Conservation (phyloP, 352 stramenopile species). For the Discostella stelligera region DNA sequence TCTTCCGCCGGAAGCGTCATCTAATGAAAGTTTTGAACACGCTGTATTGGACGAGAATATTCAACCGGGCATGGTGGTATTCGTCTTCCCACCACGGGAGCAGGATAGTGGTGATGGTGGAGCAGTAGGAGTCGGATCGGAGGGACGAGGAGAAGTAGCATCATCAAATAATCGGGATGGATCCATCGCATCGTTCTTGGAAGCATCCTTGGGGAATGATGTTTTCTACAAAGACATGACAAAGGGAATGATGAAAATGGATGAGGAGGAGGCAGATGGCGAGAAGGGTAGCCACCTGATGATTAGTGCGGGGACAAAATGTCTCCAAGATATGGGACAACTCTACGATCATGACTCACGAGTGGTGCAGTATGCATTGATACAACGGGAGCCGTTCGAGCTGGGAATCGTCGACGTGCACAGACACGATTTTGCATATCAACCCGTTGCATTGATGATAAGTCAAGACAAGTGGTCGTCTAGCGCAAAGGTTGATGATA, state of each 20-base stretch:
- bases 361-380: constrained; percentile 55
- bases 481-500: neutral
- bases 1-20: neutral
- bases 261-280: neutral
- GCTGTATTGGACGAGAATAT: constrained; percentile 6
- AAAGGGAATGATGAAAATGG: neutral
- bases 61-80: constrained; percentile 37
- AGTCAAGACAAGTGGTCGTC: neutral
- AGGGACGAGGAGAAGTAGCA: neutral
- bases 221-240: neutral
- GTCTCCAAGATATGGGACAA: constrained; percentile 31
- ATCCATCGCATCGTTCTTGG: neutral
- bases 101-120: neutral
- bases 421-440: constrained; percentile 68
- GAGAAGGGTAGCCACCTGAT: neutral
- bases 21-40: neutral
- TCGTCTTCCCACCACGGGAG: constrained; percentile 21
- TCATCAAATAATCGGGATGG: neutral
- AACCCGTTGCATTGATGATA: constrained; percentile 41
- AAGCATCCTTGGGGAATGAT: neutral
- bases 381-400: constrained; percentile 48
- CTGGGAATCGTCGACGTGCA: constrained; percentile 62
- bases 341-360: constrained; percentile 30
- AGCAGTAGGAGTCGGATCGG: neutral
- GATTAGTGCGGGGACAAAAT: constrained; percentile 1